These are phyloP conservation scores for Mycena capillaripes DNA, from an alignment of 768 basidiomycete species.

Conservation along the genomic window DNA sequence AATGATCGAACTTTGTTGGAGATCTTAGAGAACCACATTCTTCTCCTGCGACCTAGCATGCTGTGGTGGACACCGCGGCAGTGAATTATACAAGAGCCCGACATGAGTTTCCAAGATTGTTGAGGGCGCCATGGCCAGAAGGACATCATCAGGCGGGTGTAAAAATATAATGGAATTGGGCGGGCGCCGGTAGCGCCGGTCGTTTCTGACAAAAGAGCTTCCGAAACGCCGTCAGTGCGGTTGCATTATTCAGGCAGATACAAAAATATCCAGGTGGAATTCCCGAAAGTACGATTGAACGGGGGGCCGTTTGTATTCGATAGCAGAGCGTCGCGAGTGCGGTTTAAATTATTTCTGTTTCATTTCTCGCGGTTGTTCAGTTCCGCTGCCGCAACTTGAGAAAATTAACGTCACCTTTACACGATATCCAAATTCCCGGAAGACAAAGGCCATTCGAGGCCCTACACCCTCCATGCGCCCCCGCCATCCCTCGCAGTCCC, in stretches of 20 bases:
- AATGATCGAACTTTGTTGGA: no score
- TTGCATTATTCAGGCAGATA: neutral
- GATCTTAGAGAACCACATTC: no score
- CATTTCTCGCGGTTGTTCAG: neutral
- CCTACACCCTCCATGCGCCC: neutral
- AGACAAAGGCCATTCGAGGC: neutral
- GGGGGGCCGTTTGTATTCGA: neutral
- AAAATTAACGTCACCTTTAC: neutral
- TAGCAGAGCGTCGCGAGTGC: neutral
- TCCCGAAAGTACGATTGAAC: neutral
- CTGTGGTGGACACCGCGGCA: no score
- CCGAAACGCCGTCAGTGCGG: no score
- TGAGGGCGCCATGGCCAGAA: no score
- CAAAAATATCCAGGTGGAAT: neutral
- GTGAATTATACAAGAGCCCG: no score
- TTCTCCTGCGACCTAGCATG: no score
- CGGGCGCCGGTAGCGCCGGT: no score
- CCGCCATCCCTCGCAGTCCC: neutral
- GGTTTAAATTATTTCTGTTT: neutral
- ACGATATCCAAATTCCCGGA: neutral
- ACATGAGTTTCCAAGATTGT: no score
- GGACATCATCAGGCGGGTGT: no score
- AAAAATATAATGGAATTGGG: no score
- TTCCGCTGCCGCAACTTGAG: neutral
- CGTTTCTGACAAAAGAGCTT: no score